Base-by-base conservation (phyloP, 208 protist genomes). In the Trypanosoma melophagium region DNA sequence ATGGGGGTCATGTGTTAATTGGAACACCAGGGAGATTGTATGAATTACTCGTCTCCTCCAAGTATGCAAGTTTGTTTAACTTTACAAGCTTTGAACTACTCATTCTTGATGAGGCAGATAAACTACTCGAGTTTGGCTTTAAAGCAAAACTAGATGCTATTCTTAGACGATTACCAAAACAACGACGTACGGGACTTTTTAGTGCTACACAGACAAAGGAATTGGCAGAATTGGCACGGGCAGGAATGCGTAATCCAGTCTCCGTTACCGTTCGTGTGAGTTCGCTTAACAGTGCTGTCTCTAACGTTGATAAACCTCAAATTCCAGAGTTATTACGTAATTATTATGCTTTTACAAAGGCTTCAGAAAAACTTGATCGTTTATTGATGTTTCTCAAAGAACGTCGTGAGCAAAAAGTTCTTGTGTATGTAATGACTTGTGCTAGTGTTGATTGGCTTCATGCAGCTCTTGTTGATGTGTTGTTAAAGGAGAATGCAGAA, bases 401-500 rank as follows among this genome's bases (percentile, higher is more conserved):
- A 52, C 79, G 86, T 56, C 73, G 69, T 35, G 51, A 81, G 10
- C 82, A 92, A 24, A 98, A 98, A 74, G 77, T 97, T 42, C 71
- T 98, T 16, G 81, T 97, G 47, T 98, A 97, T 77, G 90, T 96
- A 47, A 93, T 97, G 81, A 97, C 95, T 4, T 97, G 93, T 64
- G 93, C 90, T 1, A 92, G 83, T 44, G 93, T 97, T 31, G 91
- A 97, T 64, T 97, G 86, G 90, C 82, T 97, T 25, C 81, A 91
- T 77, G 78, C 84, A 71, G 80, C 85, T 17, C 83, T 96, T 45
- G 66, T 74, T 57, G 56, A 65, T 51, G 78, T 96, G 10, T 70
- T 98, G 7, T 58, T 87, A 19, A 75, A 68, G 17, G 84, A 86
- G 24, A 74, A 86, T 35, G 74, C 71, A 1, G 81, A 86, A 35